Conservation (phyloP, 2,329 filamentous ascomycete species). For the Calonectria crousiana region DNA sequence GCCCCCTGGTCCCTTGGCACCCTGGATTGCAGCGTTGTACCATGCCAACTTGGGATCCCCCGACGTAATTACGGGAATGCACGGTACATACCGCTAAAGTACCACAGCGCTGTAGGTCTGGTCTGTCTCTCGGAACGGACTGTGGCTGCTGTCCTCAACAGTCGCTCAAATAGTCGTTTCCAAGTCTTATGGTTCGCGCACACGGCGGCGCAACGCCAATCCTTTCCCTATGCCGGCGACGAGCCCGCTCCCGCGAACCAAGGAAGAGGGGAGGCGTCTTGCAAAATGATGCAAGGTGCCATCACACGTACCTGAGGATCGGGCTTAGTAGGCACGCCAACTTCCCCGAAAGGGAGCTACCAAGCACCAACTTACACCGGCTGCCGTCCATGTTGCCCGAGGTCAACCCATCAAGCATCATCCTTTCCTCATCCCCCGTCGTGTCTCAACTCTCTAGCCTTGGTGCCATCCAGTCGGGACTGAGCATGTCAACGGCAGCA, state of each 20-base stretch:
- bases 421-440: background rate
- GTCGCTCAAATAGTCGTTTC: background rate
- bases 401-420: constrained; percentile 2
- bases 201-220: constrained; percentile 4
- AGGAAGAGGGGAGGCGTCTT: background rate
- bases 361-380: background rate
- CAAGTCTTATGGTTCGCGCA: background rate
- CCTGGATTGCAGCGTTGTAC: constrained; percentile 14
- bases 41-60: constrained; percentile 19
- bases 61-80: constrained; percentile 8
- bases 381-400: background rate
- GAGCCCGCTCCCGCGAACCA: background rate
- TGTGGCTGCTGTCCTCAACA: constrained; percentile 4
- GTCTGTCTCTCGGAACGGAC: background rate
- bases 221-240: background rate
- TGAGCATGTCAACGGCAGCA: background rate
- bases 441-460: background rate
- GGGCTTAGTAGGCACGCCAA: background rate
- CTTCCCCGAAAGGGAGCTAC: constrained; percentile 1
- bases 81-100: background rate
- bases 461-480: constrained; percentile 27
- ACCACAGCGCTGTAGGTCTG: background rate
- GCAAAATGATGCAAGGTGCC: background rate
- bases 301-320: background rate
- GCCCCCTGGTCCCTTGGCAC: constrained; percentile 12